These are phyloP conservation scores for Spathaspora sp. DNA, from an alignment of 805 yeast genomes.

Conservation along the genomic window DNA sequence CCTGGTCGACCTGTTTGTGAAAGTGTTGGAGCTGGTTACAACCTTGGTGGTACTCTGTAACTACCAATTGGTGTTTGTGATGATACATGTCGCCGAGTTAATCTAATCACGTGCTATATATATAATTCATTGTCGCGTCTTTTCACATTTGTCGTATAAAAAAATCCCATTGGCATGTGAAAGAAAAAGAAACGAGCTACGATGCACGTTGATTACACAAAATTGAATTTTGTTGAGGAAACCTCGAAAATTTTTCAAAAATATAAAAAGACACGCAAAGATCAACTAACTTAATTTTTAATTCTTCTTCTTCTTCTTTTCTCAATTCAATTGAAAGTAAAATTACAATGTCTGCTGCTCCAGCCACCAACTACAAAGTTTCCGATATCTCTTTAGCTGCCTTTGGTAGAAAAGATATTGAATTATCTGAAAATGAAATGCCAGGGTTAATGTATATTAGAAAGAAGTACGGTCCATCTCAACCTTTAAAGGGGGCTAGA, in stretches of 20 bases:
- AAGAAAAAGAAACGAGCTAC: background rate
- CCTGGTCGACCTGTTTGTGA: no score
- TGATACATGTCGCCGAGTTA: no score
- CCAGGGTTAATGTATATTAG: conserved; percentile 99
- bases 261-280: background rate
- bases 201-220: conserved; percentile 1
- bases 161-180: background rate
- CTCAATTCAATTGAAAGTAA: background rate
- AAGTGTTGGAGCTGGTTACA: no score
- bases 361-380: conserved; percentile 76
- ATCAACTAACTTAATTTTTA: background rate
- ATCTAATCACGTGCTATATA: no score
- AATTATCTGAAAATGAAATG: conserved; percentile 98
- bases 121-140: no score
- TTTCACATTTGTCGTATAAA: background rate
- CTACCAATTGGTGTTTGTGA: no score
- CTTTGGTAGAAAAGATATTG: conserved; percentile 99
- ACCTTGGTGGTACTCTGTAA: no score
- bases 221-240: background rate
- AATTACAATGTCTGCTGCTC: conserved; percentile 34
- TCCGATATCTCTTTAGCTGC: conserved; percentile 98
- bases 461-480: conserved; percentile 82
- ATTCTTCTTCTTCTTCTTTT: background rate
- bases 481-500: conserved; percentile 98
- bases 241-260: background rate